Evolutionary conservation across 2,329 filamentous ascomycete species (phyloP).

Genomic region (Rhinocladiella similis): DNA sequence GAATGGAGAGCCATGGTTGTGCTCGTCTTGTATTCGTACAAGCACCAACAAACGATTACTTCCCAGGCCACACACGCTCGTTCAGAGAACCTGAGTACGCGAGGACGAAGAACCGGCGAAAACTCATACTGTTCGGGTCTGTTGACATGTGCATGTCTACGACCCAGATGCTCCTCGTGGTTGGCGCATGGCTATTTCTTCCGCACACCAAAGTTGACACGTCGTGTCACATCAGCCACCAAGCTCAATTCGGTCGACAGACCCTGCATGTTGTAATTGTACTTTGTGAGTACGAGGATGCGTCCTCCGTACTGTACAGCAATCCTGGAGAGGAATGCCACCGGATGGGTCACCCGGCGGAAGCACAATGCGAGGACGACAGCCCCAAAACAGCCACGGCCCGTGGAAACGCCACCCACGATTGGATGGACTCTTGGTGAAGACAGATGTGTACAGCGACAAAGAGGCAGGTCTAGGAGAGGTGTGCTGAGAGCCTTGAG

Average conservation of each 20-base stretch:
- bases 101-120: too few relatives aligned
- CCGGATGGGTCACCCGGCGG: too few relatives aligned
- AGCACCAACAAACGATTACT: too few relatives aligned
- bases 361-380: too few relatives aligned
- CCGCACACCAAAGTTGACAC: not conserved
- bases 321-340: too few relatives aligned
- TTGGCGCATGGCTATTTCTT: not conserved
- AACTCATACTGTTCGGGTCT: not conserved
- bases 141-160: not conserved
- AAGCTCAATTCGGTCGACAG: not conserved
- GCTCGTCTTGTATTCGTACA: too few relatives aligned
- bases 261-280: not conserved
- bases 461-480: not conserved
- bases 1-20: too few relatives aligned
- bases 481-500: not conserved
- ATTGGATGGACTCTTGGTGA: not conserved
- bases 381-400: too few relatives aligned
- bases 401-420: not conserved
- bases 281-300: too few relatives aligned
- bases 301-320: too few relatives aligned
- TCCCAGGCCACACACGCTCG: too few relatives aligned
- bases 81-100: too few relatives aligned
- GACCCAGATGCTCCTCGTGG: not conserved
- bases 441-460: not conserved
- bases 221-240: not conserved